Evolutionary conservation across 306 rosid species (phyloP).

Genomic region (Inga oerstediana): DNA sequence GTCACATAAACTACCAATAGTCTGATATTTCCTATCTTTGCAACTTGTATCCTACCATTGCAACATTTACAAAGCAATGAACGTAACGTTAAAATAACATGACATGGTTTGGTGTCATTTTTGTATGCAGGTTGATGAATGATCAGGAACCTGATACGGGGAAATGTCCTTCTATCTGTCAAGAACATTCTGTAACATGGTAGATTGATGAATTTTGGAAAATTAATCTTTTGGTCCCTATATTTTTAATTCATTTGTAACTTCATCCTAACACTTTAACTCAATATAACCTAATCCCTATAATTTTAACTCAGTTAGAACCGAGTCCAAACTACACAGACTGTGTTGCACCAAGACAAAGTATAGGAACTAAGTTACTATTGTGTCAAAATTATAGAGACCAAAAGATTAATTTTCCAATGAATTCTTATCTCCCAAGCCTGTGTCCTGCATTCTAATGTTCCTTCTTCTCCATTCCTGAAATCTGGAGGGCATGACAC

Average conservation of each 20-base stretch:
- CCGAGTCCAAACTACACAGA: too few species aligned
- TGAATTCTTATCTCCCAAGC: too few species aligned
- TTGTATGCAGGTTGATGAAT: slow-evolving; percentile 29
- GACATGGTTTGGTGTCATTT: slow-evolving; percentile 32
- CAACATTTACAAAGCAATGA: slow-evolving; percentile 29
- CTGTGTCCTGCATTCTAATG: neutral
- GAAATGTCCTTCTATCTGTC: slow-evolving; percentile 46
- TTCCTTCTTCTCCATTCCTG: slow-evolving; percentile 45
- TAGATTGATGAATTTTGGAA: slow-evolving; percentile 12
- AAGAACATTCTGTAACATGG: slow-evolving; percentile 34
- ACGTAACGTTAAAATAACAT: slow-evolving; percentile 24
- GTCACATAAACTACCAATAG: slow-evolving; percentile 18
- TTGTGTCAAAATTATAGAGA: too few species aligned
- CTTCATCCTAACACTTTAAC: too few species aligned
- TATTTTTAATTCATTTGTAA: too few species aligned
- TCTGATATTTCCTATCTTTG: slow-evolving; percentile 25
- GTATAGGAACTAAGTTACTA: too few species aligned
- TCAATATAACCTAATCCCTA: too few species aligned
- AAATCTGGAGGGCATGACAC: slow-evolving; percentile 44
- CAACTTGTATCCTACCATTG: slow-evolving; percentile 26
- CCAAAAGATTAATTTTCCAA: too few species aligned
- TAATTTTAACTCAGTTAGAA: too few species aligned
- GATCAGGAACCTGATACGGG: slow-evolving; percentile 43
- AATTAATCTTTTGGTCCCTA: too few species aligned
- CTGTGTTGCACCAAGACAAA: too few species aligned